Evolutionary conservation across 495 filamentous ascomycete genomes (phyloP).

Genomic region (Gamarada debralockiae): DNA sequence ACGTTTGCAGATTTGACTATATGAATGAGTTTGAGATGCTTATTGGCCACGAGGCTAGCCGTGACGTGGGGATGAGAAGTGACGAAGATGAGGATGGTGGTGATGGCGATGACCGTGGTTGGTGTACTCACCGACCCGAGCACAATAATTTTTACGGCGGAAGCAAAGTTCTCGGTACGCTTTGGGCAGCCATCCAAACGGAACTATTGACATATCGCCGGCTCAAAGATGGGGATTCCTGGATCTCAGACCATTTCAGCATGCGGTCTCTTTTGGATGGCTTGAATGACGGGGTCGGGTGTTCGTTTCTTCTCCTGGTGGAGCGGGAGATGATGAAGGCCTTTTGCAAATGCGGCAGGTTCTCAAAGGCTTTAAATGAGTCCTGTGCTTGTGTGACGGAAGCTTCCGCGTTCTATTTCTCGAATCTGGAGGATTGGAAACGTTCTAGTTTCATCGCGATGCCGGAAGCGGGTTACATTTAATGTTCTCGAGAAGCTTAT

Average conservation of each 20-base stretch:
- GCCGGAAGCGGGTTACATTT: too few relatives aligned
- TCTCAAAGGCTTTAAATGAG: not conserved
- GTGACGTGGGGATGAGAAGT: too few relatives aligned
- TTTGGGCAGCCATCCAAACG: slow-evolving; percentile 27
- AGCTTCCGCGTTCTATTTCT: slow-evolving; percentile 22
- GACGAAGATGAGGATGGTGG: too few relatives aligned
- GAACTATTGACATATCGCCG: slow-evolving; percentile 29
- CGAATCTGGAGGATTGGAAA: slow-evolving; percentile 27
- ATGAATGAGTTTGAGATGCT: too few relatives aligned
- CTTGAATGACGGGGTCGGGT: slow-evolving; percentile 9
- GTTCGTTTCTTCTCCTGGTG: slow-evolving; percentile 19
- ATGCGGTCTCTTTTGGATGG: slow-evolving; percentile 17
- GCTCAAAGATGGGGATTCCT: slow-evolving; percentile 23
- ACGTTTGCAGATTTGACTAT: too few relatives aligned
- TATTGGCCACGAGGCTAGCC: too few relatives aligned
- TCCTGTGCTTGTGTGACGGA: slow-evolving; percentile 14
- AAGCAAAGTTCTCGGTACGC: slow-evolving; percentile 16
- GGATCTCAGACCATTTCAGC: slow-evolving; percentile 27
- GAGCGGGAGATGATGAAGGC: slow-evolving; percentile 20
- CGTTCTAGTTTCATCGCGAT: too few relatives aligned
- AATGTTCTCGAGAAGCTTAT: too few relatives aligned
- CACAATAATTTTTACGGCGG: slow-evolving; percentile 18
- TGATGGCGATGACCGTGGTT: not conserved
- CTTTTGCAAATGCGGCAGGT: slow-evolving; percentile 23
- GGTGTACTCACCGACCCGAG: slow-evolving; percentile 26